Evolutionary conservation across 805 yeast genomes (phyloP), one percentile per base, ranked within the genome.

Genomic region (Yamadazyma phyllophila): DNA sequence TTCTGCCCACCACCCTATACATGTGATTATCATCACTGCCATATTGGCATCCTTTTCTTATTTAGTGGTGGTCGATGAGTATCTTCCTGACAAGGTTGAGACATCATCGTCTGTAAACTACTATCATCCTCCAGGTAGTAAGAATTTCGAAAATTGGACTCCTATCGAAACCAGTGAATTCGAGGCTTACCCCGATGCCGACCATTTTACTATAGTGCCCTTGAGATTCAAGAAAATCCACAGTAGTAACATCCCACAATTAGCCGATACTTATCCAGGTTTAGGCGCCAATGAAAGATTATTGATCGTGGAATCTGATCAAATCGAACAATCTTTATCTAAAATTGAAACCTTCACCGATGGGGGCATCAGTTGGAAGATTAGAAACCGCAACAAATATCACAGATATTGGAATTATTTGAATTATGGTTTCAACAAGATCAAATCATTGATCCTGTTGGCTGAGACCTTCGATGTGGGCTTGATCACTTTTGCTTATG

Each of bases 401-500:
- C 72, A 80, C 39, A 80, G 78, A 52, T 76, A 83, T 52, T 76
- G 75, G 44, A 83, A 80, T 45, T 76, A 80, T 53, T 58, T 76
- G 36, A 63, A 67, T 30, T 63, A 71, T 17, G 63, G 73, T 9
- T 58, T 71, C 36, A 43, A 57, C 13, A 77, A 70, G 51, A 57
- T 81, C 13, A 56, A 67, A 41, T 70, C 66, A 39, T 65, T 81
- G 50, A 71, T 84, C 43, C 70, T 73, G 42, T 83, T 85, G 49
- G 94, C 97, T 13, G 96, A 91, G 55, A 80, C 85, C 20, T 88
- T 88, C 54, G 98, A 92, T 64, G 82, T 91, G 33, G 81, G 82
- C 11, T 74, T 91, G 47, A 83, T 94, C 41, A 74, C 88, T 2
- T 62, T 83, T 41, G 97, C 96, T 2, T 92, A 92, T 63, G 56